Percentiles rank a stretch among this genome's conserved stretches.
Evolutionary conservation across 202 grass and related monocot genomes (phyloP).

Genomic region (Panicum hallii): DNA sequence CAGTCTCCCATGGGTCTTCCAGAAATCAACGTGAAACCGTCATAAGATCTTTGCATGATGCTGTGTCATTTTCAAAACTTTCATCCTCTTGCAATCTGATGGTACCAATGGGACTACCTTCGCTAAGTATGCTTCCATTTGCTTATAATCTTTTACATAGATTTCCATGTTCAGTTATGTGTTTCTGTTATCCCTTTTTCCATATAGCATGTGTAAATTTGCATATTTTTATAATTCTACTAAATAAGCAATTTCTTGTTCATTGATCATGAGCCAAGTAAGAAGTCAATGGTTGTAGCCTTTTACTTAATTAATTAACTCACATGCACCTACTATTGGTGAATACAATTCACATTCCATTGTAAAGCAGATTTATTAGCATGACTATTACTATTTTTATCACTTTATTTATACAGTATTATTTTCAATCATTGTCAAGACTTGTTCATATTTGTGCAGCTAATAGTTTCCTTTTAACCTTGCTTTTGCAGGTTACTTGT

Average conservation of each 20-base stretch:
- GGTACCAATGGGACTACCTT: constrained; percentile 80
- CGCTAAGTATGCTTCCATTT: constrained; percentile 65
- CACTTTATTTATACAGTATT: background rate
- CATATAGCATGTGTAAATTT: constrained; percentile 3
- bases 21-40: constrained; percentile 66
- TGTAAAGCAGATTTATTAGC: constrained; percentile 9
- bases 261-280: constrained; percentile 21
- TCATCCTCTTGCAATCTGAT: constrained; percentile 78
- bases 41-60: constrained; percentile 76
- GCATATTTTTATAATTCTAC: constrained; percentile 15
- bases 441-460: constrained; percentile 14
- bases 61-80: constrained; percentile 87
- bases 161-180: constrained; percentile 14
- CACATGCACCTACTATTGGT: background rate
- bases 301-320: background rate
- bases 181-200: constrained; percentile 11
- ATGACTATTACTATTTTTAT: background rate
- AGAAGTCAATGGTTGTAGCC: background rate
- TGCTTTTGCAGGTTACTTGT: constrained; percentile 63
- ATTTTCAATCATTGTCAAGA: background rate
- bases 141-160: constrained; percentile 10
- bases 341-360: background rate
- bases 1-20: constrained; percentile 54
- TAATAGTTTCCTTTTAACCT: constrained; percentile 29
- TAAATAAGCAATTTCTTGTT: constrained; percentile 12